Evolutionary conservation across 768 basidiomycete species (phyloP).

Genomic region (Boletellus ananiceps): DNA sequence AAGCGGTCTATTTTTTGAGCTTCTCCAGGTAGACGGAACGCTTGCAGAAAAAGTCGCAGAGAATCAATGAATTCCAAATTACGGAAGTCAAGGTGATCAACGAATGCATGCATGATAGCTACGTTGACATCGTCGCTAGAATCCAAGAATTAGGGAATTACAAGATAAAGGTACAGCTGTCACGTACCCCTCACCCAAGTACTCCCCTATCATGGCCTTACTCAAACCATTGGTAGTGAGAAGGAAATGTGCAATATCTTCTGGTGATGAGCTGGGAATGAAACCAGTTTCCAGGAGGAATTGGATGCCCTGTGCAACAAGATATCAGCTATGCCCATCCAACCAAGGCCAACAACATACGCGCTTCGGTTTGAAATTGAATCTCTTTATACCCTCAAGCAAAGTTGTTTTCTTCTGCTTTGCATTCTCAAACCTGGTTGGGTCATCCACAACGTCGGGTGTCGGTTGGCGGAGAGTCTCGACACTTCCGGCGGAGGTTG

Average conservation of each 20-base stretch:
- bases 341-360: slow-evolving; percentile 41
- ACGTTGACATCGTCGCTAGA: slow-evolving; percentile 83
- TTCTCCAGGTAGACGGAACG: slow-evolving; percentile 96
- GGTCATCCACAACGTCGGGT: slow-evolving; percentile 85
- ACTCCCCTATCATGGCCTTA: slow-evolving; percentile 97
- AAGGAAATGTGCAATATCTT: slow-evolving; percentile 81
- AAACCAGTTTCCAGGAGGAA: slow-evolving; percentile 88
- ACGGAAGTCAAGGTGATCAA: slow-evolving; percentile 86
- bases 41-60: slow-evolving; percentile 83
- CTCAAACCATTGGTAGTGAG: slow-evolving; percentile 86
- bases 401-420: slow-evolving; percentile 95
- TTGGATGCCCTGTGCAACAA: slow-evolving; percentile 64
- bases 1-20: slow-evolving; percentile 98
- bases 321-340: not conserved
- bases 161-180: not conserved
- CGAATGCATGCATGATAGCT: slow-evolving; percentile 95
- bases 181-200: slow-evolving; percentile 91
- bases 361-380: slow-evolving; percentile 97
- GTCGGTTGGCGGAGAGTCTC: slow-evolving; percentile 65
- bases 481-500: slow-evolving; percentile 41
- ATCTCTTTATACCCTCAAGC: slow-evolving; percentile 93
- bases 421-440: slow-evolving; percentile 87
- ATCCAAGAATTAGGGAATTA: slow-evolving; percentile 5
- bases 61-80: slow-evolving; percentile 84
- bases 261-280: slow-evolving; percentile 65